Conservation (phyloP, 2,329 filamentous ascomycete species). For the Aspergillus quadricinctus region DNA sequence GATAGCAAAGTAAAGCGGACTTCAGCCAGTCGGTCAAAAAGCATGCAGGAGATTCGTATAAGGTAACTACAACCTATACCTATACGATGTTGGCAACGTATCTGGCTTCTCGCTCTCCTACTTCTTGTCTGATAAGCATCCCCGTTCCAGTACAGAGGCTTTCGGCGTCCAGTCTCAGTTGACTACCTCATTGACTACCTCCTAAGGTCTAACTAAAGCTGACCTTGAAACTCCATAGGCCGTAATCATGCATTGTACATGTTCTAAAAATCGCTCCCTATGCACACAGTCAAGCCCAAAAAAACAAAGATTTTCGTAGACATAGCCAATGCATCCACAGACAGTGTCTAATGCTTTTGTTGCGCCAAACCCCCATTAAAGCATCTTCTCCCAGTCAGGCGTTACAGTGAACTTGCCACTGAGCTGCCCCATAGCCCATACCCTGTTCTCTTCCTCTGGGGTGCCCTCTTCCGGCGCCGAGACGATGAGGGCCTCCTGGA, state of each 20-base stretch:
- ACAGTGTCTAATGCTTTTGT: neutral
- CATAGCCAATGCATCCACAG: neutral
- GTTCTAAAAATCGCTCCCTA: neutral
- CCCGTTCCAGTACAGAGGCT: neutral
- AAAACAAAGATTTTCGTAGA: neutral
- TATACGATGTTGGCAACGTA: too few relatives aligned
- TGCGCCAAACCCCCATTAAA: constrained; percentile 17
- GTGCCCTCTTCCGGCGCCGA: constrained; percentile 24
- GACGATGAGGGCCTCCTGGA: constrained; percentile 55
- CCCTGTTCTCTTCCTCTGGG: constrained; percentile 36
- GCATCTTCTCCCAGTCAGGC: constrained; percentile 56
- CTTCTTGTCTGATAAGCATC: too few relatives aligned
- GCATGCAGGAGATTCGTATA: too few relatives aligned
- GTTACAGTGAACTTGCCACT: constrained; percentile 61
- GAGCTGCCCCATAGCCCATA: constrained; percentile 58
- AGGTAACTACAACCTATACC: too few relatives aligned
- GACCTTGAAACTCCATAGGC: neutral
- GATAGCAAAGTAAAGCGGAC: too few relatives aligned
- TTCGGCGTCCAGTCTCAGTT: too few relatives aligned
- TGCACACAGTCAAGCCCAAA: neutral
- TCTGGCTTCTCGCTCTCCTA: too few relatives aligned
- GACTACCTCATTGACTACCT: neutral
- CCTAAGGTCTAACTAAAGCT: neutral
- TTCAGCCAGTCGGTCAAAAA: too few relatives aligned
- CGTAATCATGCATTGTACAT: neutral